phyloP scores from a whole-genome alignment of 139 green algal species.

The Closterium sp. region DNA sequence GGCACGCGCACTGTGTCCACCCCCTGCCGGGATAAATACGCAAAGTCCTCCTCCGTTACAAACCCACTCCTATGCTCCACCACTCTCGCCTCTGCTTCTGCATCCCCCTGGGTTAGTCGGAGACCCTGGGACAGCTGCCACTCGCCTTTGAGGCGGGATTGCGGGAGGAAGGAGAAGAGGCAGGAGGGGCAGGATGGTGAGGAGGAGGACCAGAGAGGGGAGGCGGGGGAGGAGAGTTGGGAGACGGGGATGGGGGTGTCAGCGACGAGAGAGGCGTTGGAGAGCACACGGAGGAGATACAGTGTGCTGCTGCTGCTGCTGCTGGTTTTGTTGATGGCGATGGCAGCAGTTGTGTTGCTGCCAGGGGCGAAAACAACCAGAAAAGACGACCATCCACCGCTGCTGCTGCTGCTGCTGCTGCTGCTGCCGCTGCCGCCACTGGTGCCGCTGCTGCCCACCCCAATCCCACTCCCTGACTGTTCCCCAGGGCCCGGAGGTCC shows the following conservation, averaged over 20 bases:
- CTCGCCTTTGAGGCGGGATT: conserved; percentile 1
- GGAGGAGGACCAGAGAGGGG: neutral
- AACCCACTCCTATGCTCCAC: neutral
- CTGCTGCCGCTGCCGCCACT: too few relatives aligned
- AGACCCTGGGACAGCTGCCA: conserved; percentile 24
- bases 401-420: too few relatives aligned
- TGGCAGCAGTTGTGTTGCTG: neutral
- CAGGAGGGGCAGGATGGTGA: neutral
- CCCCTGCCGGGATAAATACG: conserved; percentile 9
- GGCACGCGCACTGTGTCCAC: conserved; percentile 42
- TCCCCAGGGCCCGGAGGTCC: too few relatives aligned
- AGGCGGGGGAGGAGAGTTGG: neutral
- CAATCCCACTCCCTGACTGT: too few relatives aligned
- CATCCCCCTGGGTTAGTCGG: neutral
- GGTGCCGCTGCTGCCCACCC: too few relatives aligned
- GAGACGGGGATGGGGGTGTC: neutral
- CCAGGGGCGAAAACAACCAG: too few relatives aligned
- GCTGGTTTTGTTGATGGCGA: conserved; percentile 1
- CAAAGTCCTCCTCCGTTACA: conserved; percentile 30
- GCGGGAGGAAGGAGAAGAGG: neutral
- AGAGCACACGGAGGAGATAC: neutral
- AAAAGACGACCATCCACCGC: too few relatives aligned
- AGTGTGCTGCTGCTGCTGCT: neutral
- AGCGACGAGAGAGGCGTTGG: neutral
- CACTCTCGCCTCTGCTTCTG: neutral